phyloP scores from a whole-genome alignment of 352 stramenopile genomes.

The Globisporangium viniferum region DNA sequence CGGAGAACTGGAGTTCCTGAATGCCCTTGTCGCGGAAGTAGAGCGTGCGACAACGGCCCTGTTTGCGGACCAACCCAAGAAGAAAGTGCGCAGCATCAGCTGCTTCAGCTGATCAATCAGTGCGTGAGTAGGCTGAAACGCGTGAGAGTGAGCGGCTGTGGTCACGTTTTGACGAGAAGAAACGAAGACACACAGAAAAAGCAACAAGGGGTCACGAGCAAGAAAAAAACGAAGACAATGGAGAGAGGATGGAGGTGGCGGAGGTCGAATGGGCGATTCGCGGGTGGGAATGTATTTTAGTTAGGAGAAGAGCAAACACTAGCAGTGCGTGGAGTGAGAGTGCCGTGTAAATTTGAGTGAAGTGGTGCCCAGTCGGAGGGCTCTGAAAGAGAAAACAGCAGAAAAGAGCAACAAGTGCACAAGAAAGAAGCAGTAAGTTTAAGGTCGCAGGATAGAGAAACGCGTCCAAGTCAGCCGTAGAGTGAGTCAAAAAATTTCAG shows the following conservation, averaged over 20 bases:
- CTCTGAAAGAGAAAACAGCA: not conserved
- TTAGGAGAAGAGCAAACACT: constrained; percentile 1
- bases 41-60: constrained; percentile 31
- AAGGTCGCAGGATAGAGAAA: constrained; percentile 3
- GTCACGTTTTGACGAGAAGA: constrained; percentile 22
- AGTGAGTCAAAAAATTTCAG: not conserved
- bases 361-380: not conserved
- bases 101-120: constrained; percentile 62
- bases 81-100: constrained; percentile 87
- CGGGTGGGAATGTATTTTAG: constrained; percentile 12
- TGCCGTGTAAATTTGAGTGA: constrained; percentile 7
- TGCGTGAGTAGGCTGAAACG: not conserved
- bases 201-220: not conserved
- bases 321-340: not conserved
- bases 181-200: constrained; percentile 13
- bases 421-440: not conserved
- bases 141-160: not conserved
- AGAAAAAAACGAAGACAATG: constrained; percentile 9
- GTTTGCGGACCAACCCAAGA: constrained; percentile 70
- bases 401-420: not conserved
- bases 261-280: not conserved
- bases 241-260: not conserved
- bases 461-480: not conserved
- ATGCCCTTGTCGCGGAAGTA: constrained; percentile 57
- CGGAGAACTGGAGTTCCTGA: constrained; percentile 35